These are phyloP conservation scores for Dichomitus squalens DNA, from an alignment of 1,284 basidiomycete species.

Conservation along the genomic window DNA sequence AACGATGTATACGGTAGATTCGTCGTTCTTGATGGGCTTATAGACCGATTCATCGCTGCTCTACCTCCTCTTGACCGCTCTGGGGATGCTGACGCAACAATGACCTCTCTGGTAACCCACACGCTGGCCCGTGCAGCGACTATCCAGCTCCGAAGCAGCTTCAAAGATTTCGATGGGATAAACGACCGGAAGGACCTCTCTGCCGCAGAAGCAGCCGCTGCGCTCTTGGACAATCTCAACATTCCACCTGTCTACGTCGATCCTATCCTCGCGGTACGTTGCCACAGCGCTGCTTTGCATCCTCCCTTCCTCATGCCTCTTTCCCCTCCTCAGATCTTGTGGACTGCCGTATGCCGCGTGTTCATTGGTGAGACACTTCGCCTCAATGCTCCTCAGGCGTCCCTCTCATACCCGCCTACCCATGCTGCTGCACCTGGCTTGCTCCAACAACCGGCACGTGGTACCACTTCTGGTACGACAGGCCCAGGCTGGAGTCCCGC, in stretches of 20 bases:
- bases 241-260: slow-evolving; percentile 21
- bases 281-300: background rate
- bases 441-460: background rate
- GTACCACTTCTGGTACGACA: background rate
- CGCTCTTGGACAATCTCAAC: slow-evolving; percentile 21
- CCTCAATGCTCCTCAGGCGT: slow-evolving; percentile 10
- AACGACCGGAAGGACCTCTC: slow-evolving; percentile 25
- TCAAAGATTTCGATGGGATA: slow-evolving; percentile 20
- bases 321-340: slow-evolving; percentile 25
- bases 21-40: slow-evolving; percentile 24
- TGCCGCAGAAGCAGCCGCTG: slow-evolving; percentile 24
- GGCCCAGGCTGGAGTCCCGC: slow-evolving; percentile 4
- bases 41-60: slow-evolving; percentile 26
- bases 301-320: background rate
- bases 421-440: background rate
- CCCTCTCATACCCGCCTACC: slow-evolving; percentile 15
- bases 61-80: slow-evolving; percentile 23
- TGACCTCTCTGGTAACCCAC: slow-evolving; percentile 27
- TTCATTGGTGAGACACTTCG: slow-evolving; percentile 30
- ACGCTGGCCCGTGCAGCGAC: slow-evolving; percentile 28
- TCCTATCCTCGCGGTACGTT: slow-evolving; percentile 32
- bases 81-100: slow-evolving; percentile 17
- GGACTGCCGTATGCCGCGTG: slow-evolving; percentile 30
- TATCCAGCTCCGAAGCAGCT: slow-evolving; percentile 30
- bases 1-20: slow-evolving; percentile 27